phyloP scores from a whole-genome alignment of 768 basidiomycete genomes.

The Chiua virens region DNA sequence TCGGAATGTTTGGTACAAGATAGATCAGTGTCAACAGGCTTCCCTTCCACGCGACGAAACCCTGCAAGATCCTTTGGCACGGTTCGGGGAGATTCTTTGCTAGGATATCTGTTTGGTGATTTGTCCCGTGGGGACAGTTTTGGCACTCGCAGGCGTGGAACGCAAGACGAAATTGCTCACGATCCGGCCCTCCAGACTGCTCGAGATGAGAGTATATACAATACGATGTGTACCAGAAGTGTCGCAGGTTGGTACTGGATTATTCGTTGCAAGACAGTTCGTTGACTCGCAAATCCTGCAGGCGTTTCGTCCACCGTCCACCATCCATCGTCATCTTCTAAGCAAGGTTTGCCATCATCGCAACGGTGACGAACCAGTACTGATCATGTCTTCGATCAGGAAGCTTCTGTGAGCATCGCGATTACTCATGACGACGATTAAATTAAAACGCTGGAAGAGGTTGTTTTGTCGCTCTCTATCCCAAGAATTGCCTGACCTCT shows the following conservation, averaged over 20 bases:
- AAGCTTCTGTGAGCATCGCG: too few relatives aligned
- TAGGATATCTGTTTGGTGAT: background rate
- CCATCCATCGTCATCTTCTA: too few relatives aligned
- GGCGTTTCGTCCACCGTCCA: too few relatives aligned
- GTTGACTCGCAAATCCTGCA: too few relatives aligned
- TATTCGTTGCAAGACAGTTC: background rate
- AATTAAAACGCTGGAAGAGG: too few relatives aligned
- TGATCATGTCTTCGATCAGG: too few relatives aligned
- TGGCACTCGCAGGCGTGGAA: background rate
- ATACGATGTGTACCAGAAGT: background rate
- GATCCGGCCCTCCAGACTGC: background rate
- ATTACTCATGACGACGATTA: too few relatives aligned
- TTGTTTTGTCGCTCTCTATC: too few relatives aligned
- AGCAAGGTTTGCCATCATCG: too few relatives aligned
- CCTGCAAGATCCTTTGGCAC: background rate
- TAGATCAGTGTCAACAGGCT: background rate
- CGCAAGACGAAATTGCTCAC: background rate
- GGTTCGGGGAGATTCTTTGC: background rate
- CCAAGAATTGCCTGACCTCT: too few relatives aligned
- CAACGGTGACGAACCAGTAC: too few relatives aligned
- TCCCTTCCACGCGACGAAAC: background rate
- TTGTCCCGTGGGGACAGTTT: background rate
- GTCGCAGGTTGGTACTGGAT: background rate
- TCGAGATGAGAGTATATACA: background rate
- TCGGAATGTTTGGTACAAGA: slow-evolving; percentile 1